Evolutionary conservation across 2,329 filamentous ascomycete species (phyloP).

Genomic region (Pestalotiopsis sp.): DNA sequence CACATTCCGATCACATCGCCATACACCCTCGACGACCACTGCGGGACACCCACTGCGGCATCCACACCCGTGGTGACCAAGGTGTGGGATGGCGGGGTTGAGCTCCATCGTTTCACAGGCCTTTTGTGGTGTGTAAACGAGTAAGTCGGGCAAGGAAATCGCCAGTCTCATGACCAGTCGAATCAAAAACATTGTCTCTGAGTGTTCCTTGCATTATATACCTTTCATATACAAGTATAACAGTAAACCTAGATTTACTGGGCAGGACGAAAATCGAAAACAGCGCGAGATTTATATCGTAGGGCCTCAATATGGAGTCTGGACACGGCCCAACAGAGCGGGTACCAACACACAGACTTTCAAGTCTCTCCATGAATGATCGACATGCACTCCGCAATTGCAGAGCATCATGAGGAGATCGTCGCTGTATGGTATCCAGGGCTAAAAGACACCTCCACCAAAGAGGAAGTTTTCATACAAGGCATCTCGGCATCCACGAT

Average conservation of each 20-base stretch:
- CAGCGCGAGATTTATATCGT: background rate
- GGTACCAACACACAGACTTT: too few relatives aligned
- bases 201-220: too few relatives aligned
- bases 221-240: too few relatives aligned
- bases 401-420: background rate
- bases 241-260: too few relatives aligned
- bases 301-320: background rate
- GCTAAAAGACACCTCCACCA: background rate
- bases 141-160: background rate
- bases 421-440: background rate
- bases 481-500: too few relatives aligned
- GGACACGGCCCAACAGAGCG: background rate
- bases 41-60: background rate
- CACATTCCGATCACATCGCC: background rate
- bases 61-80: background rate
- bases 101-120: background rate
- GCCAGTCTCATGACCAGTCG: background rate
- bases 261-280: too few relatives aligned
- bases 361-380: background rate
- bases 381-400: background rate
- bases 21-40: background rate
- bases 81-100: background rate
- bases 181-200: too few relatives aligned
- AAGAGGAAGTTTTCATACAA: background rate
- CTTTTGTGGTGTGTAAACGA: background rate